Base-by-base conservation (phyloP, 768 basidiomycete species). In the Tylopilus rubrobrunneus region DNA sequence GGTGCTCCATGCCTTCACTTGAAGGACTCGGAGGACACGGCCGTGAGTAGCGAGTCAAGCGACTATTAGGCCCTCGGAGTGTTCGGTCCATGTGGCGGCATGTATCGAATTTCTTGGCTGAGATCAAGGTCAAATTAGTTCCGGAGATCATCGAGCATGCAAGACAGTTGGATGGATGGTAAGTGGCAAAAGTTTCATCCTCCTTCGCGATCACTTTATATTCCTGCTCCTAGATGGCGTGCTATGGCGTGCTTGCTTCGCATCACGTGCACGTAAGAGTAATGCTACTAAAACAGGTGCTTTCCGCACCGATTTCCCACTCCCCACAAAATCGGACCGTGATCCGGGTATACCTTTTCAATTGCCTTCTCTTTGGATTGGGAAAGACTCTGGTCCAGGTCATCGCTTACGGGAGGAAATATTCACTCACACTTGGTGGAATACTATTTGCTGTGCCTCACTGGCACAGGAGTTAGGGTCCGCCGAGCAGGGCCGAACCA, bases 171-270 rank as follows among this genome's bases (percentile, higher is more conserved):
- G 25, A 34, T 17, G 12, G 39, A 6, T 28, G 43, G n/a, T 0
- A 45, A 33, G 56, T 40, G 1, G 29, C 9, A 51, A 25, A 56
- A 25, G 0, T 9, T 9, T 1, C 12, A 56, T 4, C 0, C 0
- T 5, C 7, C 4, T 7, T 36, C 19, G 7, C 3, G 12, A 19
- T 19, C 15, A 9, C 46, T 51, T 69, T 68, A 67, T 69, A 67
- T 56, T 46, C 12, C 6, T 17, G 28, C 5, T 14, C 33, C 21
- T n/a, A 10, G 46, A 66, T 62, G 41, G 57, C 50, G 56, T 56
- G 53, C 56, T 51, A 67, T 69, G 59, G 63, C 67, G 67, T 71
- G 68, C 65, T 69, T 45, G 44, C 52, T 58, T 69, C 69, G 42
- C 69, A 61, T 66, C 68, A 69, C 68, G 63, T 69, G 68, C 48